Percentiles rank a stretch among this genome's conserved stretches.
phyloP scores from a whole-genome alignment of 208 protist genomes.

The Porcisia hertigi region DNA sequence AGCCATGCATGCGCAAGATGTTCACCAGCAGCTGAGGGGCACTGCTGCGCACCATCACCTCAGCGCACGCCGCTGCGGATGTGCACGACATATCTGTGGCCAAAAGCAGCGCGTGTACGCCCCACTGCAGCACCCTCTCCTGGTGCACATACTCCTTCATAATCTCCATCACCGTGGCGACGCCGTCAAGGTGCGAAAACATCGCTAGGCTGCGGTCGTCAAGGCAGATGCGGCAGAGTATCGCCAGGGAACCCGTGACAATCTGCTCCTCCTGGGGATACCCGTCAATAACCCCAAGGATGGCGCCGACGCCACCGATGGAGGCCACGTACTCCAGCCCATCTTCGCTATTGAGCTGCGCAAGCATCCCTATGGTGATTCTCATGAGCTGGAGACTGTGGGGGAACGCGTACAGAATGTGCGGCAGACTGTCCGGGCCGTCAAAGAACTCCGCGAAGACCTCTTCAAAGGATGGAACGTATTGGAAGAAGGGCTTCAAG shows the following conservation, averaged over 20 bases:
- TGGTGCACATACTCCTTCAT: slow-evolving; percentile 81
- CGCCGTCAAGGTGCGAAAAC: slow-evolving; percentile 71
- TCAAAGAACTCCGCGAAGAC: slow-evolving; percentile 81
- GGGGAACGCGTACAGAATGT: slow-evolving; percentile 77
- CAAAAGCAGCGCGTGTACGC: slow-evolving; percentile 56
- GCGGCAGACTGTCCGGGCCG: slow-evolving; percentile 62
- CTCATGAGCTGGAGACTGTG: slow-evolving; percentile 55
- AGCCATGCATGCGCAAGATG: slow-evolving; percentile 52
- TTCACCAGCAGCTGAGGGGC: slow-evolving; percentile 61
- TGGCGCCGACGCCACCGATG: slow-evolving; percentile 61
- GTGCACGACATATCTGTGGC: slow-evolving; percentile 40
- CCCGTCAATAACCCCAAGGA: slow-evolving; percentile 81
- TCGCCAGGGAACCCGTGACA: slow-evolving; percentile 56
- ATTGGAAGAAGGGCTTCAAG: slow-evolving; percentile 33
- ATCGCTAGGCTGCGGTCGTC: slow-evolving; percentile 55
- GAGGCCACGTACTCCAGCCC: slow-evolving; percentile 44
- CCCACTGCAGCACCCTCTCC: slow-evolving; percentile 70
- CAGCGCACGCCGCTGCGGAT: slow-evolving; percentile 32
- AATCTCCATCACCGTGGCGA: slow-evolving; percentile 75
- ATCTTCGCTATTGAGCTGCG: slow-evolving; percentile 29
- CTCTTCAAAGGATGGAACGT: slow-evolving; percentile 43
- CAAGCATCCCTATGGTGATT: slow-evolving; percentile 52
- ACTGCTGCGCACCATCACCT: slow-evolving; percentile 43
- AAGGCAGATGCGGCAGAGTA: slow-evolving; percentile 67
- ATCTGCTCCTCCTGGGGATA: slow-evolving; percentile 75